Base-by-base conservation (phyloP, 2,329 filamentous ascomycete species). In the Colletotrichum salicis region DNA sequence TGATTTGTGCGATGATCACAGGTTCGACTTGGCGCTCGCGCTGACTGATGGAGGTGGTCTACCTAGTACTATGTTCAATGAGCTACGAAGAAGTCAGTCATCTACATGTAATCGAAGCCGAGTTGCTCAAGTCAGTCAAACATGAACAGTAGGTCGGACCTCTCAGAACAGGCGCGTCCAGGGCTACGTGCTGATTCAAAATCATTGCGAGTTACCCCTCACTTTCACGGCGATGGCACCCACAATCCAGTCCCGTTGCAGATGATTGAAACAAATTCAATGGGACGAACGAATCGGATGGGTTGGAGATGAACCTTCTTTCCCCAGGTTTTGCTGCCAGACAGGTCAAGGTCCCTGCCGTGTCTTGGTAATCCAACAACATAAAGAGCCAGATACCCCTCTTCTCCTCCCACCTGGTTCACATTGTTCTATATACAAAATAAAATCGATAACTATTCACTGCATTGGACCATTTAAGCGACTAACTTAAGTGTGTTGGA, bases 271-370 rank as follows among this genome's bases (percentile, higher is more conserved):
- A 69, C 69, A 29, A 8, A 15, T 13, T 31, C 22, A 45, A 64
- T 15, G 45, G 22, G 59, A 71, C 11, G 69, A 69, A 64, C 65
- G 59, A 71, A 71, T 71, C 41, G 65, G 59, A 69, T n/a, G 15
- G 33, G 5, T 48, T 56, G 69, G 59, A 48, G 27, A n/a, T 4
- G 48, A 64, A 64, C 54, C 61, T 19, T 59, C 41, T 54, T 33
- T 27, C 61, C 24, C 27, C 24, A 19, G 59, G 45, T 56, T 31
- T 8, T 35, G 33, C 41, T 52, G n/a, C 41, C n/a, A 31, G 19
- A 8, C 57, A 37, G 33, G 45, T 24, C 10, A 15, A 19, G 64
- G 35, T 22, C 22, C 15, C 12, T 31, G 45, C 51, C 2, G 41
- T 31, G 37, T 61, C 51, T 12, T 45, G 33, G 5, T 22, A 24